phyloP scores from a whole-genome alignment of 2,329 filamentous ascomycete species.

The Penicillium rolfsii region DNA sequence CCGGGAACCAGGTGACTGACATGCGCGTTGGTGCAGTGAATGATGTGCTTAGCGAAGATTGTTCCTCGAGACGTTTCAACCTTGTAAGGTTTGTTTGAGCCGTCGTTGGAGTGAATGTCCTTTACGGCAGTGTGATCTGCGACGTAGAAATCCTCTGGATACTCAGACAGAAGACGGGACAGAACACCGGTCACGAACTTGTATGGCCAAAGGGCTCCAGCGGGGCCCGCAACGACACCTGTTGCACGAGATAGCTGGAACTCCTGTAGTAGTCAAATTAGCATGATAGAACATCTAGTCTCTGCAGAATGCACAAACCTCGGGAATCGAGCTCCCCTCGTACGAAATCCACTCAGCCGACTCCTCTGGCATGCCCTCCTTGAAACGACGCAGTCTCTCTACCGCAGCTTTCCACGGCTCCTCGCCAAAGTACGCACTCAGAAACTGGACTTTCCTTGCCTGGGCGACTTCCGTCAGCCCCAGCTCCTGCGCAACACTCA shows the following conservation, averaged over 20 bases:
- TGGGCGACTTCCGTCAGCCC: constrained; percentile 28
- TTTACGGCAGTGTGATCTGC: constrained; percentile 30
- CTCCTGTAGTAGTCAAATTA: constrained; percentile 20
- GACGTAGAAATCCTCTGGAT: constrained; percentile 42
- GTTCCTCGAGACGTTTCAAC: constrained; percentile 52
- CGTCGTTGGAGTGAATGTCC: constrained; percentile 4
- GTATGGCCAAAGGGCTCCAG: constrained; percentile 40
- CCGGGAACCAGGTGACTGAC: constrained; percentile 56
- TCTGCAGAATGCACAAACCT: constrained; percentile 16
- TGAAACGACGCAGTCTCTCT: constrained; percentile 28
- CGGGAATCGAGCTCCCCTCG: constrained; percentile 28
- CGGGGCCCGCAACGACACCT: constrained; percentile 33
- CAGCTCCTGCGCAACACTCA: constrained; percentile 26
- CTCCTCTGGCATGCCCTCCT: constrained; percentile 34
- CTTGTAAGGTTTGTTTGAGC: constrained; percentile 36
- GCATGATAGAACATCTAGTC: neutral
- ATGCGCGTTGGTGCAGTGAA: constrained; percentile 63
- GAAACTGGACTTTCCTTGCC: constrained; percentile 33
- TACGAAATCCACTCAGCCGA: constrained; percentile 32
- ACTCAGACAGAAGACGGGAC: constrained; percentile 16
- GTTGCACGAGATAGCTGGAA: constrained; percentile 28
- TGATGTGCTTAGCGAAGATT: constrained; percentile 54
- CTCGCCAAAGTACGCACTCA: constrained; percentile 35
- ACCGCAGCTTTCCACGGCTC: constrained; percentile 28
- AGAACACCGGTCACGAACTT: constrained; percentile 35